Evolutionary conservation across 352 stramenopile species (phyloP).

Genomic region (Phytophthora megakarya): DNA sequence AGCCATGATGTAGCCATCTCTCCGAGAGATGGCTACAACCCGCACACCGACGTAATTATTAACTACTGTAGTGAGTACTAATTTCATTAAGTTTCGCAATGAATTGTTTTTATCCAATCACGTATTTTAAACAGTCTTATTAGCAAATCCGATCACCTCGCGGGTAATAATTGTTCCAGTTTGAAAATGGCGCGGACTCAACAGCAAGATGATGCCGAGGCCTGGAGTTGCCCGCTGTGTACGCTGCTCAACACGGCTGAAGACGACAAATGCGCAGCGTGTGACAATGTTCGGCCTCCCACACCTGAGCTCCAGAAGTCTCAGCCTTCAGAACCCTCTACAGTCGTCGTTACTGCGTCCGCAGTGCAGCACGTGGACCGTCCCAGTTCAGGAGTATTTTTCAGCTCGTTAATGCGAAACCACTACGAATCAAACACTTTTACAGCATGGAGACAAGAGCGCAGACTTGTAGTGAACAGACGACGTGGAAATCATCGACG

Average conservation of each 20-base stretch:
- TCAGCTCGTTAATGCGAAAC: conserved; percentile 29
- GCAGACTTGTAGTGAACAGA: conserved; percentile 46
- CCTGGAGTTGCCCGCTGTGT: conserved; percentile 76
- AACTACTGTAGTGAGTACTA: conserved; percentile 29
- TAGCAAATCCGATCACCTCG: conserved; percentile 4
- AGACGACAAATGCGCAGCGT: conserved; percentile 56
- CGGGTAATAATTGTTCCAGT: conserved; percentile 14
- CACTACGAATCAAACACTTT: not conserved
- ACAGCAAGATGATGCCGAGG: conserved; percentile 1
- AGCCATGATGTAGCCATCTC: conserved; percentile 32
- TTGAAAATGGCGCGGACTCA: conserved; percentile 43
- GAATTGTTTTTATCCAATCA: conserved; percentile 10
- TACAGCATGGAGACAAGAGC: conserved; percentile 38
- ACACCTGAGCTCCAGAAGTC: not conserved
- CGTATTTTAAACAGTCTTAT: not conserved
- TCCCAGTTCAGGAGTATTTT: conserved; percentile 47
- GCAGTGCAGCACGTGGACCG: conserved; percentile 20
- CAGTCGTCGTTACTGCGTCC: conserved; percentile 4
- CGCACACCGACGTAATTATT: conserved; percentile 15
- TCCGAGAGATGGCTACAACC: conserved; percentile 5
- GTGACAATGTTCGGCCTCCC: conserved; percentile 47
- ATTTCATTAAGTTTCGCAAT: conserved; percentile 7
- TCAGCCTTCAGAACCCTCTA: conserved; percentile 3
- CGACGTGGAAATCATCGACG: conserved; percentile 7
- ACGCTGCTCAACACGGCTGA: conserved; percentile 64